A percentile compares a stretch with the other conserved stretches of the same genome.
These are phyloP conservation scores for Hymenoscyphus infarciens DNA, from an alignment of 2,329 filamentous ascomycete genomes.

Conservation along the genomic window DNA sequence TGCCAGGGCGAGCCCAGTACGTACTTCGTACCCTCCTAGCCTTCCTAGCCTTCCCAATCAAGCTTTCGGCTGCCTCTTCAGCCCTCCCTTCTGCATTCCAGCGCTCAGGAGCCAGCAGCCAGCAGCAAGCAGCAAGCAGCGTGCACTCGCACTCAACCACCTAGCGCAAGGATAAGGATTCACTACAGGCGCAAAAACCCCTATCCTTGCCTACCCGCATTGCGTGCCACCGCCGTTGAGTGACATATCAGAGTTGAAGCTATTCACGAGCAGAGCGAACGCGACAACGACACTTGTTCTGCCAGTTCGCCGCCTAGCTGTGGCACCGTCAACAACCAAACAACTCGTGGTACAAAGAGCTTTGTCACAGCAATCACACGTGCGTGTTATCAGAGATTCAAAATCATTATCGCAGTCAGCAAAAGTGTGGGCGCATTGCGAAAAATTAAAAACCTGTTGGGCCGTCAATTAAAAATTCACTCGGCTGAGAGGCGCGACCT, in stretches of 20 bases:
- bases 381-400: slow-evolving; percentile 15
- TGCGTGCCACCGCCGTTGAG: background rate
- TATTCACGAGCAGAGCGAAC: slow-evolving; percentile 17
- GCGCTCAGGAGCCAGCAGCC: background rate
- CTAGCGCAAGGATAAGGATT: slow-evolving; percentile 27
- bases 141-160: background rate
- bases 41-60: slow-evolving; percentile 16
- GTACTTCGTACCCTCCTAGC: background rate
- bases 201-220: slow-evolving; percentile 28
- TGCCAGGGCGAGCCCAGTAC: background rate
- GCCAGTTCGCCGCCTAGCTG: slow-evolving; percentile 2
- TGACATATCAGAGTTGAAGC: slow-evolving; percentile 18
- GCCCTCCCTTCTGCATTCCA: background rate
- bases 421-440: slow-evolving; percentile 18
- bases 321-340: slow-evolving; percentile 13
- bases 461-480: slow-evolving; percentile 3
- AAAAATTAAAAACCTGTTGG: slow-evolving; percentile 8
- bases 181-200: slow-evolving; percentile 19
- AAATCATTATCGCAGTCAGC: slow-evolving; percentile 15
- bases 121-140: no score
- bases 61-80: slow-evolving; percentile 20
- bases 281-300: background rate
- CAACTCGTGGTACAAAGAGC: background rate
- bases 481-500: background rate
- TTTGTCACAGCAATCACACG: slow-evolving; percentile 20